Evolutionary conservation across 495 filamentous ascomycete species (phyloP), one percentile per base, ranked within the genome.

Genomic region (Neurospora sublineolata): DNA sequence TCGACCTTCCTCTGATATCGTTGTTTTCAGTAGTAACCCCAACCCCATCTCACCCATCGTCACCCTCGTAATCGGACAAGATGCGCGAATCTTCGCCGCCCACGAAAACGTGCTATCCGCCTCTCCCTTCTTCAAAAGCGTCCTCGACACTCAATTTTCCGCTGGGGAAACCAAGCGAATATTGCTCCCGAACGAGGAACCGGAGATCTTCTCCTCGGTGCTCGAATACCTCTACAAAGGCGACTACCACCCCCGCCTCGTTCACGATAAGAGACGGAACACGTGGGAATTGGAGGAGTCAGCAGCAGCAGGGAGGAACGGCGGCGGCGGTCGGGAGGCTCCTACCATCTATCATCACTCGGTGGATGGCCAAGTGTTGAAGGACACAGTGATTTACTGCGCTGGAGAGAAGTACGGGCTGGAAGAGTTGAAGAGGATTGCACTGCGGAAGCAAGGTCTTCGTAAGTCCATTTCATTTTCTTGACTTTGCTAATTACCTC

Each of bases 181-280:
- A 75, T 83, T 89, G 69, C 89, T 97, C 36, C 92, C 94, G 5
- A 88, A 93, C 70, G 94, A 97, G 80, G 87, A 93, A 76, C 92
- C 94, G 18, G 93, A 96, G 78, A 89, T 95, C 76, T 92, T 97
- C 85, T 95, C 93, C 37, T 93, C 91, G 23, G 85, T 97, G 20
- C 88, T 97, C 68, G 94, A 97, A 79, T 97, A 91, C 76, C 89
- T 97, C 72, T 97, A 97, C 87, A 94, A 85, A 82, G 93, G 92
- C 74, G 94, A 97, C 79, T 97, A 97, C 81, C 94, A 90, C 72
- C 94, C 92, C 1, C 87, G 90, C 20, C 81, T 94, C 27, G 74
- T 90, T 30, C 90, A 92, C 81, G 90, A 91, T 81, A 88, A 90
- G 79, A 87, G 85, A 39, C 82, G 83, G 36, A 86, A 89, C 77